Base-by-base conservation (phyloP, 306 rosid species). In the Macrotyloma uniflorum region DNA sequence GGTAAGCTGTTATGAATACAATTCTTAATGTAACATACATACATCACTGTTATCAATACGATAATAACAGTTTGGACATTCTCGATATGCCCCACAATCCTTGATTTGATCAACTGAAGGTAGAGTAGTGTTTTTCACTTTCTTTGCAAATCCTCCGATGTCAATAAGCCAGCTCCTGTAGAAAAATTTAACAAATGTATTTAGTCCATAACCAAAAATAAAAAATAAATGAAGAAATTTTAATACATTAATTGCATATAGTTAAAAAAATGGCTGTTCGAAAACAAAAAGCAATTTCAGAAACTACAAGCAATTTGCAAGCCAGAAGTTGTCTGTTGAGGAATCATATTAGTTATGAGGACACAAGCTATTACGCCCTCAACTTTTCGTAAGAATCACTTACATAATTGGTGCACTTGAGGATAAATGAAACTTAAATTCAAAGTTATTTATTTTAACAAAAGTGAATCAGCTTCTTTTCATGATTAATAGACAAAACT, bases 91-190 rank as follows among this genome's bases (percentile, higher is more conserved):
- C 5, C 88, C 98, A 63, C 89, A 89, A 76, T 92, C 97, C 77
- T 87, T 89, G 66, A 89, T 83, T 49, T 83, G 93, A 81, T 74
- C 82, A 24, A 87, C 83, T 51, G 91, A 72, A 58, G 89, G 76
- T 50, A 61, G 50, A 35, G 85, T 38, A 71, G 82, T 83, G 77
- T 79, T 88, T 82, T 86, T 92, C 36, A 95, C 90, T 87, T 95
- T 95, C 85, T 69, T 95, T 19, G 98, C 98, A 75, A 95, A 79
- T 68, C 91, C 93, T 80, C 89, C 86, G 40, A 88, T 53, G 80
- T 92, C 83, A 53, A 91, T 74, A 42, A 95, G 75, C 98, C 98
- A 95, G 82, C 89, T 76, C 87, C 98, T 95, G 87, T 15, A 74
- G 16, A 80, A 84, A 35, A 77, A 80, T 74, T 76, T 36, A 72